A percentile compares a stretch with the other conserved stretches of the same genome.
Evolutionary conservation across 2,329 filamentous ascomycete species (phyloP).

Genomic region (Lasiodiplodia citricola): DNA sequence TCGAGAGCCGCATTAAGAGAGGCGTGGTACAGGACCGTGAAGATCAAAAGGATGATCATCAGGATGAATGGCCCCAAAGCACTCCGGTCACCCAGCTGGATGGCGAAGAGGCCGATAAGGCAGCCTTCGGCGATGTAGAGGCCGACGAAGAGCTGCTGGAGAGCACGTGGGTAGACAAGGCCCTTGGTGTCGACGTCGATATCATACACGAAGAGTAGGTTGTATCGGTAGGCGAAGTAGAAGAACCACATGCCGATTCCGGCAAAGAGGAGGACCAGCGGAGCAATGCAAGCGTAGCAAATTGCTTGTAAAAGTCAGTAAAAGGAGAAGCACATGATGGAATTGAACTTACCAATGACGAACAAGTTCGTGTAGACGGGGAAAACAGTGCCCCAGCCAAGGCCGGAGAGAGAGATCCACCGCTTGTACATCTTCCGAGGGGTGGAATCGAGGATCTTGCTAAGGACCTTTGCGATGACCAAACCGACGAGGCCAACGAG

Average conservation of each 20-base stretch:
- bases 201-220: conserved; percentile 55
- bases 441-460: conserved; percentile 75
- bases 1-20: conserved; percentile 26
- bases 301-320: conserved; percentile 39
- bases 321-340: not conserved
- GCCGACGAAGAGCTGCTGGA: conserved; percentile 54
- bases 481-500: conserved; percentile 78
- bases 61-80: conserved; percentile 42
- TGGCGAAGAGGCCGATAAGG: conserved; percentile 50
- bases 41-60: conserved; percentile 36
- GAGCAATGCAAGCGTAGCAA: conserved; percentile 56
- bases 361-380: conserved; percentile 49
- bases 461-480: conserved; percentile 73
- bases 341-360: conserved; percentile 50
- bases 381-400: conserved; percentile 48
- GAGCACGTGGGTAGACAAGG: conserved; percentile 51
- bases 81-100: conserved; percentile 31
- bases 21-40: conserved; percentile 28
- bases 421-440: conserved; percentile 58
- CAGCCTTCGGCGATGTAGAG: conserved; percentile 56
- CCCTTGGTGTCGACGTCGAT: conserved; percentile 55
- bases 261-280: conserved; percentile 54
- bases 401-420: conserved; percentile 39
- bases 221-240: conserved; percentile 56
- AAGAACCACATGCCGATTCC: conserved; percentile 50